Conservation (phyloP, 768 basidiomycete genomes). For the Lenzites betulinus region DNA sequence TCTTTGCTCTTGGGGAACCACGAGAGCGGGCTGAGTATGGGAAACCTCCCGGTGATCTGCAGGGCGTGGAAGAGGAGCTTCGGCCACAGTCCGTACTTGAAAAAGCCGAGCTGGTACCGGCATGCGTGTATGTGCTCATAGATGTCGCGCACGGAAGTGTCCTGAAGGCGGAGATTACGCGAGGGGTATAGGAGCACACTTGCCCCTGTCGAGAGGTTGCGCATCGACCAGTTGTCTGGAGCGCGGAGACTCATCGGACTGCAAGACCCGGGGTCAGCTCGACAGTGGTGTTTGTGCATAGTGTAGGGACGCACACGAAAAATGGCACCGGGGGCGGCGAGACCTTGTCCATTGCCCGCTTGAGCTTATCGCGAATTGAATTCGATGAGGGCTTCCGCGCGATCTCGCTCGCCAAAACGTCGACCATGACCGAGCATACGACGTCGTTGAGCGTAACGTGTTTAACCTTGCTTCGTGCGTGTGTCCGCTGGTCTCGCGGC, state of each 20-base stretch:
- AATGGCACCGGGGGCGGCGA: constrained; percentile 25
- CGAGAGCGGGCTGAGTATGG: constrained; percentile 20
- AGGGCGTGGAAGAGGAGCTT: constrained; percentile 20
- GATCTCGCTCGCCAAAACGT: constrained; percentile 23
- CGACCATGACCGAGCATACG: constrained; percentile 28
- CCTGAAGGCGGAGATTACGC: neutral
- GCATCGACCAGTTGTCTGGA: constrained; percentile 31
- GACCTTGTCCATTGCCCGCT: constrained; percentile 8
- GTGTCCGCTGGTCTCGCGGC: constrained; percentile 19
- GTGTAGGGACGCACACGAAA: constrained; percentile 21
- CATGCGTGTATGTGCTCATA: constrained; percentile 27
- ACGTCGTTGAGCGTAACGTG: constrained; percentile 31
- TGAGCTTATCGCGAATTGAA: constrained; percentile 8
- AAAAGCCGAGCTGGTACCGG: constrained; percentile 23
- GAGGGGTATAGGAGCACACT: constrained; percentile 26
- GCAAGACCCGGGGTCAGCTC: neutral
- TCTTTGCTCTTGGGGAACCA: constrained; percentile 20
- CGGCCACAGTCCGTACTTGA: constrained; percentile 27
- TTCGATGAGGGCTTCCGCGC: constrained; percentile 8
- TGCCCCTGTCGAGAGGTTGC: constrained; percentile 26
- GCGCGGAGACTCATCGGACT: constrained; percentile 28
- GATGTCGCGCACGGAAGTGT: constrained; percentile 18
- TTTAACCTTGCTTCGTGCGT: constrained; percentile 10
- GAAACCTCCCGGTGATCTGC: constrained; percentile 26
- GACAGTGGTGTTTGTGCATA: neutral